Conservation (phyloP, 192 early-diverging fungal species). For the Coemansia biformis region DNA sequence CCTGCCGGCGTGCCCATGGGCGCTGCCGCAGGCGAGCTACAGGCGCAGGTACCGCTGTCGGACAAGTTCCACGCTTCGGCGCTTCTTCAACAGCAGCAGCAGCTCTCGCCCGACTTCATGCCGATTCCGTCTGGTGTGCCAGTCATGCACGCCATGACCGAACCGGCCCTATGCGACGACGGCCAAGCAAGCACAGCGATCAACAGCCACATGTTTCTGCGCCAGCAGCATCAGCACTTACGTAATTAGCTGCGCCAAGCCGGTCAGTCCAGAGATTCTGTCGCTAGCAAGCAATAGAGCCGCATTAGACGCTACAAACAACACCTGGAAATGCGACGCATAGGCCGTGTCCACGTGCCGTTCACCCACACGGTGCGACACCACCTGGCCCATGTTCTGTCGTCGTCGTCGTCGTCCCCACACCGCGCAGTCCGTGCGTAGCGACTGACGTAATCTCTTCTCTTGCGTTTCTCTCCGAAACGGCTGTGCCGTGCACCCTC, state of each 20-base stretch:
- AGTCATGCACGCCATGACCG: constrained; percentile 32
- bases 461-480: too few species aligned
- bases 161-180: constrained; percentile 22
- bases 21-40: not conserved
- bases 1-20: not conserved
- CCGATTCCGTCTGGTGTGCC: constrained; percentile 31
- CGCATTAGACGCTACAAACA: too few species aligned
- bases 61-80: not conserved
- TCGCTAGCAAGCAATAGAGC: too few species aligned
- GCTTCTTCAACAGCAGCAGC: constrained; percentile 12
- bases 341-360: too few species aligned
- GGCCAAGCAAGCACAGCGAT: constrained; percentile 1
- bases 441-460: too few species aligned
- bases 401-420: too few species aligned
- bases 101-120: constrained; percentile 8
- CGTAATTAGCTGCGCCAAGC: constrained; percentile 6
- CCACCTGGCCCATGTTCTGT: too few species aligned
- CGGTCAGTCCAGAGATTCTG: not conserved
- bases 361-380: too few species aligned
- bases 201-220: constrained; percentile 3
- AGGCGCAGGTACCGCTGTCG: constrained; percentile 2
- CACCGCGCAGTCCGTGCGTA: too few species aligned
- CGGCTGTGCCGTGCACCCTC: too few species aligned
- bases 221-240: constrained; percentile 4
- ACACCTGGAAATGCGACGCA: too few species aligned